Percentiles rank a stretch among this genome's conserved stretches.
phyloP scores from a whole-genome alignment of 345 rosid genomes.

The Sonneratia alba region DNA sequence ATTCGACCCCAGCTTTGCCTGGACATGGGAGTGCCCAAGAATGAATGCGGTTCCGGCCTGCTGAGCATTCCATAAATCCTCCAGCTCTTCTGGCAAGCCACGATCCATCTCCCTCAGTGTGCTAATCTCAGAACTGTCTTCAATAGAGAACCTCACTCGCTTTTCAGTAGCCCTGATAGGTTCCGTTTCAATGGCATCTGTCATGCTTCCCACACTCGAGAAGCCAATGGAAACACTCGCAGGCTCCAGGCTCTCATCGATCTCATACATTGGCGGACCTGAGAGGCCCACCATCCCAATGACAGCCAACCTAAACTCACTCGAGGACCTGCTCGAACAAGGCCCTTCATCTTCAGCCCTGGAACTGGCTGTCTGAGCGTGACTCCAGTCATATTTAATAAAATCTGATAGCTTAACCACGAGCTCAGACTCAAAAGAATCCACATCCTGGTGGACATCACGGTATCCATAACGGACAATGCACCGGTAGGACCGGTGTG shows the following conservation, averaged over 20 bases:
- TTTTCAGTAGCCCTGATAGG: slow-evolving; percentile 18
- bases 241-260: slow-evolving; percentile 50
- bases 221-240: slow-evolving; percentile 66
- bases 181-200: slow-evolving; percentile 70
- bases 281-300: slow-evolving; percentile 48
- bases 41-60: slow-evolving; percentile 86
- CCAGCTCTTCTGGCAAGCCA: slow-evolving; percentile 51
- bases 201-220: slow-evolving; percentile 52
- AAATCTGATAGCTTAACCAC: slow-evolving; percentile 60
- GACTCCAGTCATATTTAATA: slow-evolving; percentile 58
- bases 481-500: slow-evolving; percentile 82
- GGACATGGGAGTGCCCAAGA: slow-evolving; percentile 84
- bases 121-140: slow-evolving; percentile 33
- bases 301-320: slow-evolving; percentile 64
- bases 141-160: slow-evolving; percentile 65
- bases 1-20: slow-evolving; percentile 90
- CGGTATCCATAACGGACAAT: slow-evolving; percentile 77
- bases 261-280: slow-evolving; percentile 40
- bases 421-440: slow-evolving; percentile 77
- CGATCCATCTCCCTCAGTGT: slow-evolving; percentile 18
- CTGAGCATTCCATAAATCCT: slow-evolving; percentile 58
- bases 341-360: slow-evolving; percentile 20
- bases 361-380: slow-evolving; percentile 14
- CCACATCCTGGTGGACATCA: slow-evolving; percentile 87
- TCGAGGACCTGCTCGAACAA: slow-evolving; percentile 44